These are phyloP conservation scores for Phytophthora rubi DNA, from an alignment of 352 stramenopile species.

Conservation along the genomic window DNA sequence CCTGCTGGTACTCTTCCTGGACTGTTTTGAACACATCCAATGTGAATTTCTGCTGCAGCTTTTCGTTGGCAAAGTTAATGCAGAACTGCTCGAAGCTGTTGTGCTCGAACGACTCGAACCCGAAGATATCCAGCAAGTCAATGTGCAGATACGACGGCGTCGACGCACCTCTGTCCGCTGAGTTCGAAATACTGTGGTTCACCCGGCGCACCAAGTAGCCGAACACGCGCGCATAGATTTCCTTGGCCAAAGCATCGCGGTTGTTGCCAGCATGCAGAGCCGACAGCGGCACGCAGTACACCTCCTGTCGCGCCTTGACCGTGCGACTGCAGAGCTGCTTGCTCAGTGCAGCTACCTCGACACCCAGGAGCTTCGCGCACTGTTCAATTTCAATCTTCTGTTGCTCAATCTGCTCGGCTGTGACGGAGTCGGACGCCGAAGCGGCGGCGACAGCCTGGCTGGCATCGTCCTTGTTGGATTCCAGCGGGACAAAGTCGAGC, in stretches of 20 bases:
- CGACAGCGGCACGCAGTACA: slow-evolving; percentile 83
- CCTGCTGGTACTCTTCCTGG: slow-evolving; percentile 81
- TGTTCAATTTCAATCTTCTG: slow-evolving; percentile 69
- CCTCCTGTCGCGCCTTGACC: slow-evolving; percentile 81
- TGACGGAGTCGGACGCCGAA: slow-evolving; percentile 13
- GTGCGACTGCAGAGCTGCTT: slow-evolving; percentile 84
- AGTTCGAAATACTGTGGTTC: slow-evolving; percentile 84
- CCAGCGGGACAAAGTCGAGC: slow-evolving; percentile 78
- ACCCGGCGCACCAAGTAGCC: slow-evolving; percentile 92
- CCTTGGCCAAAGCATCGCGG: slow-evolving; percentile 95
- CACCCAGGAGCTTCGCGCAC: slow-evolving; percentile 71
- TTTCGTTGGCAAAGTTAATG: slow-evolving; percentile 97
- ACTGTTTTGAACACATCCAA: slow-evolving; percentile 89
- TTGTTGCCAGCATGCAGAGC: slow-evolving; percentile 81
- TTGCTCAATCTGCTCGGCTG: slow-evolving; percentile 47
- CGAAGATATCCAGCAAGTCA: slow-evolving; percentile 97
- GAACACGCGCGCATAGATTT: slow-evolving; percentile 96
- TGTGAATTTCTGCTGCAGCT: slow-evolving; percentile 93
- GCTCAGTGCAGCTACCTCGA: slow-evolving; percentile 64
- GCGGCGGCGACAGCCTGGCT: slow-evolving; percentile 63
- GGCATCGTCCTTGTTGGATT: slow-evolving; percentile 78
- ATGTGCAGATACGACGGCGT: slow-evolving; percentile 84
- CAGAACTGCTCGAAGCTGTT: slow-evolving; percentile 97
- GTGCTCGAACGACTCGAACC: slow-evolving; percentile 95
- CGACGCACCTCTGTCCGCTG: slow-evolving; percentile 25